Conservation (phyloP, 331 rosid genomes). For the Phaseolus coccineus region DNA sequence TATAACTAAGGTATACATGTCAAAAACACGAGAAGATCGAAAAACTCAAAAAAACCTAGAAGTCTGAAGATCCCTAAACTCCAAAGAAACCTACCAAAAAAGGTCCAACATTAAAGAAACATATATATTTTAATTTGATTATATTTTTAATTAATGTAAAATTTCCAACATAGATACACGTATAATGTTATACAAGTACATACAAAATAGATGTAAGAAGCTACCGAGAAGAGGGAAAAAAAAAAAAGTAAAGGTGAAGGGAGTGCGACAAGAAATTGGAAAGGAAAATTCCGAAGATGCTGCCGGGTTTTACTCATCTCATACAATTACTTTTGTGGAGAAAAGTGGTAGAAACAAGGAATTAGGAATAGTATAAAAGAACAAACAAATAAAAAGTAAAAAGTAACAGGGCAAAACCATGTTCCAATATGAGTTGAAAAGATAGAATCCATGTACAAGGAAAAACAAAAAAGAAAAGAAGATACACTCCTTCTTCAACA, state of each 20-base stretch:
- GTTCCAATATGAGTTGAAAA: conserved; percentile 21
- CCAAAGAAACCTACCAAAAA: no score
- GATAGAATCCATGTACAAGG: neutral
- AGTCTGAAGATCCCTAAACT: no score
- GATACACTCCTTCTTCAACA: neutral
- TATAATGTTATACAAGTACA: no score
- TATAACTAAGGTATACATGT: no score
- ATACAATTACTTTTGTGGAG: conserved; percentile 32
- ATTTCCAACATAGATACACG: no score
- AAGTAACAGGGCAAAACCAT: conserved; percentile 36
- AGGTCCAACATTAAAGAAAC: no score
- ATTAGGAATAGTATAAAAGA: conserved; percentile 27
- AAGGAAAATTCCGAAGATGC: conserved; percentile 39
- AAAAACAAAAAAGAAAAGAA: no score
- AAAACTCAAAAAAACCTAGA: no score
- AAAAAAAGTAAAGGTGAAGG: neutral
- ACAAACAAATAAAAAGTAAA: neutral
- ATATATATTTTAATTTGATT: no score
- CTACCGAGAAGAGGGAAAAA: neutral
- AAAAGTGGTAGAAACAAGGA: conserved; percentile 25
- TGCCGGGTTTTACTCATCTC: conserved; percentile 38
- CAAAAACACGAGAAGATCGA: no score
- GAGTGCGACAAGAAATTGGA: conserved; percentile 29
- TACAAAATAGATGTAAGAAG: no score
- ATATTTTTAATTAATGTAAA: no score